Conservation (phyloP, 2,329 filamentous ascomycete genomes). For the Diaporthe destruens region DNA sequence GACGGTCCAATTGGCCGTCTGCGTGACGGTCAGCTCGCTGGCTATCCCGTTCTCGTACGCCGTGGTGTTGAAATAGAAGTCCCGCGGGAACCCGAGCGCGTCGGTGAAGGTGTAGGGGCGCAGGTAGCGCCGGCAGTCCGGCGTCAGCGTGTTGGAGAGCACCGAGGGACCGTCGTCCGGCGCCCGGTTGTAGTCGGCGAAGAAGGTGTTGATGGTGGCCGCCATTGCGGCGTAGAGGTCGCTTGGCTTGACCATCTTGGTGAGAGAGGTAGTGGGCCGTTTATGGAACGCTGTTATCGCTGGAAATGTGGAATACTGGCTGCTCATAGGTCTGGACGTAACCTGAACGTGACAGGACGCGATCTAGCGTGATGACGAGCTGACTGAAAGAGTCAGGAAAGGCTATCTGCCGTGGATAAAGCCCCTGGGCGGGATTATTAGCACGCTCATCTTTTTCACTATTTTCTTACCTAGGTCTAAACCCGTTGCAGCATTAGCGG, state of each 20-base stretch:
- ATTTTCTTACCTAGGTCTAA: no score
- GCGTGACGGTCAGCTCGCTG: slow-evolving; percentile 1
- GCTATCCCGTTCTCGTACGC: neutral
- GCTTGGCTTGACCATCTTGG: slow-evolving; percentile 1
- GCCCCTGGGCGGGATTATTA: no score
- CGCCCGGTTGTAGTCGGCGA: neutral
- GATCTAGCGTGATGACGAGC: no score
- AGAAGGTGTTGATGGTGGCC: slow-evolving; percentile 6
- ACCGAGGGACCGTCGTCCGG: neutral
- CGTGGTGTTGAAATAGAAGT: slow-evolving; percentile 10
- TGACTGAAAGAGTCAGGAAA: no score
- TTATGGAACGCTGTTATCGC: neutral
- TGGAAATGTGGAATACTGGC: no score
- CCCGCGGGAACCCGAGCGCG: neutral
- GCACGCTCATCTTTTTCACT: no score
- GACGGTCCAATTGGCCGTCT: slow-evolving; percentile 15
- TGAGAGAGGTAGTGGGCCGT: neutral
- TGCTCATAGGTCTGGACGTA: no score
- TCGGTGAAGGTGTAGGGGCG: slow-evolving; percentile 13
- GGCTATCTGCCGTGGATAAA: no score
- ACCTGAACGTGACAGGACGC: no score
- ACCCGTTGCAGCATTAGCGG: no score
- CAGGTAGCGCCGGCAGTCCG: slow-evolving; percentile 15
- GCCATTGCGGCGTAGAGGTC: neutral
- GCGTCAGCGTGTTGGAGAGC: slow-evolving; percentile 13